phyloP scores from a whole-genome alignment of 129 eudicot genomes.

The Scalesia atractyloides region DNA sequence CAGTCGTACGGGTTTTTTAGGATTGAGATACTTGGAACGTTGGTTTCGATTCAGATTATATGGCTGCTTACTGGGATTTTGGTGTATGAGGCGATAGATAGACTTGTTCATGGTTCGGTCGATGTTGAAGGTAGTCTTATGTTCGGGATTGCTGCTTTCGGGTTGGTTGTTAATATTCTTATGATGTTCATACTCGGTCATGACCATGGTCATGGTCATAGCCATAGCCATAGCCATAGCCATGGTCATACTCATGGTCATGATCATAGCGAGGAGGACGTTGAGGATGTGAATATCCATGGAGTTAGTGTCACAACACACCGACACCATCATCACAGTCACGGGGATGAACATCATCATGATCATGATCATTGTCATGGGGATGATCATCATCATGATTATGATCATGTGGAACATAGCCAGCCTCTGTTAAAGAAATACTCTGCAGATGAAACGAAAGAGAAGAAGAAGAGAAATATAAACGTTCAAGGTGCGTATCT shows the following conservation, averaged over 20 bases:
- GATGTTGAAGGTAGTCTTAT: conserved; percentile 55
- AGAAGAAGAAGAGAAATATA: conserved; percentile 44
- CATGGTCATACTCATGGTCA: conserved; percentile 14
- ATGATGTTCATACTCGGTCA: conserved; percentile 45
- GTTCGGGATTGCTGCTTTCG: conserved; percentile 55
- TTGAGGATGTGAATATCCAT: conserved; percentile 34
- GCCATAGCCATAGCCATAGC: not conserved
- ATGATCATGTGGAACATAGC: conserved; percentile 27
- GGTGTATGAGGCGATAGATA: conserved; percentile 52
- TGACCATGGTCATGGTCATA: conserved; percentile 11
- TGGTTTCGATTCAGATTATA: conserved; percentile 56
- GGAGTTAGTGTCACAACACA: conserved; percentile 48
- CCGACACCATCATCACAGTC: conserved; percentile 35
- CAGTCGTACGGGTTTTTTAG: conserved; percentile 46
- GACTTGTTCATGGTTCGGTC: conserved; percentile 43
- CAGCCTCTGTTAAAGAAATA: conserved; percentile 41
- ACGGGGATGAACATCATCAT: not conserved
- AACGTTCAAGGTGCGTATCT: conserved; percentile 71
- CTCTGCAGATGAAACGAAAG: conserved; percentile 24
- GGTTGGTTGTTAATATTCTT: conserved; percentile 45
- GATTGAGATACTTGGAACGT: conserved; percentile 59
- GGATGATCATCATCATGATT: conserved; percentile 34
- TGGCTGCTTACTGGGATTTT: conserved; percentile 58
- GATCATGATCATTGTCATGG: not conserved
- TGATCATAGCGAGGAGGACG: conserved; percentile 36